Evolutionary conservation across 2,329 filamentous ascomycete genomes (phyloP), one percentile per base, ranked within the genome.

Genomic region (Catunica adiposa): DNA sequence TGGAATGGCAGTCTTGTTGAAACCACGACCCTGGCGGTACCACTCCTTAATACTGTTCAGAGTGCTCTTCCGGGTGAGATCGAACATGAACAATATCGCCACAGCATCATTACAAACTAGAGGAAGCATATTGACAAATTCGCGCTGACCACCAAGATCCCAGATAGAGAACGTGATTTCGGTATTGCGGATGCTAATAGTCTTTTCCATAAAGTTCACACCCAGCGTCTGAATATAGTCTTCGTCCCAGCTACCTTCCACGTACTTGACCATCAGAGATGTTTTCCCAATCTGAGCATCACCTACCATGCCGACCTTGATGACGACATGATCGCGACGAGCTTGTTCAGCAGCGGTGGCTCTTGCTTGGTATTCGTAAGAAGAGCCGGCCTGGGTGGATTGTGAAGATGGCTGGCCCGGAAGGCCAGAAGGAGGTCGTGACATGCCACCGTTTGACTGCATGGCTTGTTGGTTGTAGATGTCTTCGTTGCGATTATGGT

Each of bases 201-300:
- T 98, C 77, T 98, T 98, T 70, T 98, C 92, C 92, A 98, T 98
- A 71, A 98, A 98, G 70, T 98, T 98, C 70, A 98, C 92, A 62
- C 92, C 92, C 47, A 98, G 73, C 22, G 92, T 98, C 71, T 98
- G 92, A 65, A 98, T 98, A 70, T 98, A 98, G 68, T 98, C 92
- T 71, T 98, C 92, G 69, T 98, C 92, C 89, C 92, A 98, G 70
- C 89, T 96, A 59, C 92, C 92, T 71, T 98, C 92, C 56, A 98
- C 92, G 66, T 98, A 98, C 70, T 98, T 98, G 66, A 98, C 92
- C 92, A 98, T 98, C 66, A 98, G 72, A 61, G 89, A 96, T 17
- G 92, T 98, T 78, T 98, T 98, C 66, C 92, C 92, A 63, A 98
- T 98, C 70, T 98, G 92, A 57, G 92, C 92, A 71, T 98, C 92